phyloP scores from a whole-genome alignment of 2,329 filamentous ascomycete species.

The Phialophora macrospora region DNA sequence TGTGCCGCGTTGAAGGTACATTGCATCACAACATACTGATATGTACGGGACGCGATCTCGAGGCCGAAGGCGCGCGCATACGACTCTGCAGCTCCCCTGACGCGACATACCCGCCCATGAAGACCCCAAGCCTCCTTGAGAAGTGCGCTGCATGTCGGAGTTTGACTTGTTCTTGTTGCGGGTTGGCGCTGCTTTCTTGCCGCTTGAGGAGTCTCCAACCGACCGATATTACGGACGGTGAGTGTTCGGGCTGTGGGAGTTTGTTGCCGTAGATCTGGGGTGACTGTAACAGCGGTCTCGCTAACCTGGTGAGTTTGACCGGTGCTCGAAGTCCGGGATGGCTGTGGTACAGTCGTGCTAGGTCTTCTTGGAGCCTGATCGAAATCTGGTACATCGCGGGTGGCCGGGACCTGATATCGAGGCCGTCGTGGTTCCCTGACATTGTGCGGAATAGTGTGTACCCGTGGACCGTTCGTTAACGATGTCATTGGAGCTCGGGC shows the following conservation, averaged over 20 bases:
- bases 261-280: not conserved
- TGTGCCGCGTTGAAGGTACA: not conserved
- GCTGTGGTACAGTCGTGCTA: not conserved
- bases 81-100: slow-evolving; percentile 3
- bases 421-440: too few species aligned
- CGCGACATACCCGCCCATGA: not conserved
- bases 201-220: not conserved
- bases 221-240: not conserved
- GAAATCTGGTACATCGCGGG: too few species aligned
- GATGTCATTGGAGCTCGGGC: not conserved
- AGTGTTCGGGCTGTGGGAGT: not conserved
- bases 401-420: too few species aligned
- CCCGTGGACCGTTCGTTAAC: not conserved
- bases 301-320: not conserved
- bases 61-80: slow-evolving; percentile 1
- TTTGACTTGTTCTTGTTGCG: not conserved
- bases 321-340: not conserved
- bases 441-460: not conserved
- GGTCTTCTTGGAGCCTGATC: not conserved
- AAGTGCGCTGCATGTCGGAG: not conserved
- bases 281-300: not conserved
- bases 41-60: not conserved
- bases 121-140: not conserved
- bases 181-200: not conserved
- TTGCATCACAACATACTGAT: not conserved